phyloP scores from a whole-genome alignment of 2,329 filamentous ascomycete genomes.

The Aspergillus japonicus region DNA sequence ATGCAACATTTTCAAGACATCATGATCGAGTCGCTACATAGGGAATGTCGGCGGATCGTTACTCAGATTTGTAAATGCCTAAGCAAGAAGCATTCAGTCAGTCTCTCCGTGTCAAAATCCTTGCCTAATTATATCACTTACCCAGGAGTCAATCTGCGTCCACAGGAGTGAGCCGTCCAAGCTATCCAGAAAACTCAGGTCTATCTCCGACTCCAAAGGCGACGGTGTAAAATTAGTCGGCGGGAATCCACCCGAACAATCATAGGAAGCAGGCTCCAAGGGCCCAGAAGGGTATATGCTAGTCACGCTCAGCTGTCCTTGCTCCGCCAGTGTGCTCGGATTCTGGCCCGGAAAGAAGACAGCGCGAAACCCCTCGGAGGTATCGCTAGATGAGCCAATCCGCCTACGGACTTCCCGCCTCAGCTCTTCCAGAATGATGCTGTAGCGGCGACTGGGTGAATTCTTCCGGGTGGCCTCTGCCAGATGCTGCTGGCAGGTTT shows the following conservation, averaged over 20 bases:
- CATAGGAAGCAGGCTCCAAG: conserved; percentile 16
- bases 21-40: not conserved
- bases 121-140: conserved; percentile 16
- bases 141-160: conserved; percentile 42
- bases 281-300: conserved; percentile 8
- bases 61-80: conserved; percentile 37
- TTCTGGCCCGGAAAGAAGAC: conserved; percentile 4
- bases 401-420: conserved; percentile 43
- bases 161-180: conserved; percentile 41
- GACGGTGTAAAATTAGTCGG: conserved; percentile 18
- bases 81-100: conserved; percentile 9
- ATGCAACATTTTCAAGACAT: not conserved
- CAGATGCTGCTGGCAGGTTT: conserved; percentile 47
- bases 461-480: conserved; percentile 49
- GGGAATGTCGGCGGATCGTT: conserved; percentile 30
- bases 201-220: conserved; percentile 23
- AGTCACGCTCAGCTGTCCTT: conserved; percentile 1
- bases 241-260: conserved; percentile 22
- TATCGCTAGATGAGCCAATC: conserved; percentile 16
- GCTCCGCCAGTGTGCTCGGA: not conserved
- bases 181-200: conserved; percentile 32
- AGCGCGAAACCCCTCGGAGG: not conserved
- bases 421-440: conserved; percentile 50
- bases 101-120: not conserved
- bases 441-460: conserved; percentile 49